A percentile compares a stretch with the other conserved stretches of the same genome.
These are phyloP conservation scores for Chlamydomonas sphaeroides DNA, from an alignment of 139 green algal species.

Conservation along the genomic window DNA sequence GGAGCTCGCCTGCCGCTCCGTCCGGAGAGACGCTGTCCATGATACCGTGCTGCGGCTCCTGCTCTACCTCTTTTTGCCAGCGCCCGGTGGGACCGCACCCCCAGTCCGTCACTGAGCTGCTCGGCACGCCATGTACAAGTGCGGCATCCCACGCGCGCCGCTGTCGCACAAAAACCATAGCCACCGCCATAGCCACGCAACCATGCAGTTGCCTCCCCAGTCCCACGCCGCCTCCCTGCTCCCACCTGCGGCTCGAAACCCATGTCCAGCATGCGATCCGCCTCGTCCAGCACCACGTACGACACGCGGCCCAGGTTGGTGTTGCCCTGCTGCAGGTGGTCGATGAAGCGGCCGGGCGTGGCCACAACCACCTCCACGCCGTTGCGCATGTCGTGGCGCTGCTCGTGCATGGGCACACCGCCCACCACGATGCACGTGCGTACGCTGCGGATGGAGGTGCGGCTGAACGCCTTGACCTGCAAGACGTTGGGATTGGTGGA, in stretches of 20 bases:
- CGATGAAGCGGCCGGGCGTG: conserved; percentile 89
- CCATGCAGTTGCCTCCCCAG: no score
- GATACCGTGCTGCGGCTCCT: no score
- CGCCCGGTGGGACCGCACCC: no score
- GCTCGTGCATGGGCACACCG: conserved; percentile 76
- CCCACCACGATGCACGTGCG: conserved; percentile 75
- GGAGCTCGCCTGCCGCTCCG: no score
- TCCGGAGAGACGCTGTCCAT: no score
- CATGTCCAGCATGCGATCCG: conserved; percentile 97
- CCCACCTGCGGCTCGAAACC: conserved; percentile 95
- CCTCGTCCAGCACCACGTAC: conserved; percentile 94
- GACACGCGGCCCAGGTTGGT: conserved; percentile 78
- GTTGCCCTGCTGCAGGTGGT: conserved; percentile 85
- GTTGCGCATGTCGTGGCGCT: conserved; percentile 80
- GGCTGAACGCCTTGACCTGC: conserved; percentile 66
- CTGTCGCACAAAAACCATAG: no score
- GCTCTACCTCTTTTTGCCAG: no score
- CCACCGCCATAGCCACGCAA: no score
- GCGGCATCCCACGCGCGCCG: no score
- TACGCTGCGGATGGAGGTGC: conserved; percentile 66
- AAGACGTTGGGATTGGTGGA: no score
- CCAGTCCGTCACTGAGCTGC: no score
- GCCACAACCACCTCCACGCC: conserved; percentile 87
- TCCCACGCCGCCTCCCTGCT: conserved; percentile 52
- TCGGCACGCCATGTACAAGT: no score